Base-by-base conservation (phyloP, 1,284 basidiomycete species). In the Microbotryomycetes sp. region DNA sequence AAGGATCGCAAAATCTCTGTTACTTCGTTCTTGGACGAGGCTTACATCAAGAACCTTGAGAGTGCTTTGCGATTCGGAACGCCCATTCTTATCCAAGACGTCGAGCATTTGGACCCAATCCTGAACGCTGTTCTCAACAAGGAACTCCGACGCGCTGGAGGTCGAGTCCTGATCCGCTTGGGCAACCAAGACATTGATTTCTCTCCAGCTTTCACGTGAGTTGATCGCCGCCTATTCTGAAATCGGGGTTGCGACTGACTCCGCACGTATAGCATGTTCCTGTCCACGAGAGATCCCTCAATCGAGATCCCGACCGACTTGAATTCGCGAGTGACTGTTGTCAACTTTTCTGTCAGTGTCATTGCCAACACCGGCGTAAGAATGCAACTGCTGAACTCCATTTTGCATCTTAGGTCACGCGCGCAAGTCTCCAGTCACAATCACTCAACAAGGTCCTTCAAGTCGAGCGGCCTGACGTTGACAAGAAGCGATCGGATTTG, bases 151-250 rank as follows among this genome's bases (percentile, higher is more conserved):
- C 84, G 76, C 25, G 77, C 78, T 2, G 96, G 96, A 57, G 96
- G 96, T 49, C 92, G 96, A 76, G 92, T 98, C 14, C 84, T 98
- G 52, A 97, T 99, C 71, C 89, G 96, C 52, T 82, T 99, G 28
- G 96, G 96, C n/a, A 96, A 83, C 74, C 94, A 98, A 78, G 97
- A 99, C 70, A 97, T 99, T 75, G 96, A 99, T 77, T 98, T 97
- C 76, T 97, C 94, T 0, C 96, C 97, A 3, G 87, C 93, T 14
- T 99, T 99, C 81, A 94, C 90, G 67, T 66, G 6, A 30, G 63
- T 55, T 4, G 26, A n/a, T n/a, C n/a, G n/a, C n/a, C n/a, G n/a
- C n/a, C n/a, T n/a, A n/a, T n/a, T n/a, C n/a, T 4, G n/a, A 26
- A 15, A 49, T 16, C 6, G 4, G 14, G 12, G 7, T 15, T n/a